Percentiles rank a stretch among this genome's conserved stretches.
Evolutionary conservation across 768 basidiomycete genomes (phyloP).

Genomic region (Mycena chlorophos): DNA sequence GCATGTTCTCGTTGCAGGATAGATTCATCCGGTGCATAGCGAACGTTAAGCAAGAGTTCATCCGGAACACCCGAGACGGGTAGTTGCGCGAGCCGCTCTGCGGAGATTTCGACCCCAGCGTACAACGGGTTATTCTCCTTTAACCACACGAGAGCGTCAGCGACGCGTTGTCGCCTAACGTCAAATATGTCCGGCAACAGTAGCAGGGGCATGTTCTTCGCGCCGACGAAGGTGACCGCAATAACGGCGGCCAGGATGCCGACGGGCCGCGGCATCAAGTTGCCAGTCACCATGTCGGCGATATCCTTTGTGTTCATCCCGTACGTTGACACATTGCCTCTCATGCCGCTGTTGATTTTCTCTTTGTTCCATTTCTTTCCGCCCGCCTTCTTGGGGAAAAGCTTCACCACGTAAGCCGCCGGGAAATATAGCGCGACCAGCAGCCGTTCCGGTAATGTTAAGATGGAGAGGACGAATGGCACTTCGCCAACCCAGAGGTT

Average conservation of each 20-base stretch:
- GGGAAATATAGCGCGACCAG: slow-evolving; percentile 35
- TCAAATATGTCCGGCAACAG: slow-evolving; percentile 26
- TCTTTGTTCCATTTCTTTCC: slow-evolving; percentile 16
- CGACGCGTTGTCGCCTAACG: slow-evolving; percentile 27
- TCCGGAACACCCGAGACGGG: slow-evolving; percentile 36
- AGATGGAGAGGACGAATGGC: slow-evolving; percentile 26
- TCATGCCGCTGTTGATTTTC: slow-evolving; percentile 24
- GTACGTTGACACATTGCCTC: slow-evolving; percentile 38
- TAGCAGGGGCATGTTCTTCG: slow-evolving; percentile 19
- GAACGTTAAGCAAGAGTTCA: slow-evolving; percentile 25
- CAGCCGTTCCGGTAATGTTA: slow-evolving; percentile 37
- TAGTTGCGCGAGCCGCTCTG: slow-evolving; percentile 19
- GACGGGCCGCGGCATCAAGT: slow-evolving; percentile 27
- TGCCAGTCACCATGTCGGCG: slow-evolving; percentile 25
- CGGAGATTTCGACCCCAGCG: slow-evolving; percentile 27
- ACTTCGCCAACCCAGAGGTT: slow-evolving; percentile 39
- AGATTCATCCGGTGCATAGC: slow-evolving; percentile 17
- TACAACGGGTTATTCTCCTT: slow-evolving; percentile 36
- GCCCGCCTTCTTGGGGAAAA: slow-evolving; percentile 33
- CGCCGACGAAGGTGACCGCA: slow-evolving; percentile 32
- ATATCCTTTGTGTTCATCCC: slow-evolving; percentile 24
- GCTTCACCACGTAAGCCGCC: slow-evolving; percentile 36
- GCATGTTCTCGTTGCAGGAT: slow-evolving; percentile 24
- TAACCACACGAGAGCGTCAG: slow-evolving; percentile 35
- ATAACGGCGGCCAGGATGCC: slow-evolving; percentile 29